Conservation (phyloP, 2,329 filamentous ascomycete genomes). For the Ceratocystis albifundus region DNA sequence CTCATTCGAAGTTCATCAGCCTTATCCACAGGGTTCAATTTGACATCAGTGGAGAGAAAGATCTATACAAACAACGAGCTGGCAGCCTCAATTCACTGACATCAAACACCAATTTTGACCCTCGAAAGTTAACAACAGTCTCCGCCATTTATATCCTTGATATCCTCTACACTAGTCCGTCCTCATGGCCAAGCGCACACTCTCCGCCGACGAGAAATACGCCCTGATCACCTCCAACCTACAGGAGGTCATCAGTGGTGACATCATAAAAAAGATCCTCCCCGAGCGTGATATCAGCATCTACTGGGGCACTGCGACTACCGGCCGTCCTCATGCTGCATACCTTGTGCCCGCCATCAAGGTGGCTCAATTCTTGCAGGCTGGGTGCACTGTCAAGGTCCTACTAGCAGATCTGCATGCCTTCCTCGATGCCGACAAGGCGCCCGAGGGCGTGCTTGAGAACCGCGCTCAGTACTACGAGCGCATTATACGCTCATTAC, state of each 20-base stretch:
- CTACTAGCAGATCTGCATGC: slow-evolving; percentile 66
- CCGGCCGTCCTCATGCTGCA: slow-evolving; percentile 76
- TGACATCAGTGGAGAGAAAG: neutral
- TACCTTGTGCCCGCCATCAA: slow-evolving; percentile 86
- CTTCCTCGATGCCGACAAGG: slow-evolving; percentile 74
- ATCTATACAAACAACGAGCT: neutral
- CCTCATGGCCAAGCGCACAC: slow-evolving; percentile 26
- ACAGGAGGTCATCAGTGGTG: slow-evolving; percentile 69
- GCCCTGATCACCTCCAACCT: slow-evolving; percentile 70
- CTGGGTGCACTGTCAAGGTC: slow-evolving; percentile 71
- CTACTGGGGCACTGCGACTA: slow-evolving; percentile 84
- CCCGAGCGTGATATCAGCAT: slow-evolving; percentile 62
- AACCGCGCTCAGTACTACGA: slow-evolving; percentile 76
- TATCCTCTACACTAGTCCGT: neutral
- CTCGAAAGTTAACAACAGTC: neutral
- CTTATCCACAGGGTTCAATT: neutral
- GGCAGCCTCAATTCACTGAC: neutral
- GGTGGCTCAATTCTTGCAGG: slow-evolving; percentile 74
- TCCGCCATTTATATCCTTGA: neutral
- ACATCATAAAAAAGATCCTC: slow-evolving; percentile 66
- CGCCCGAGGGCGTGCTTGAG: slow-evolving; percentile 76
- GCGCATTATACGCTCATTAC: slow-evolving; percentile 59
- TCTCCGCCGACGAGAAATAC: slow-evolving; percentile 50
- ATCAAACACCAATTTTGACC: neutral
- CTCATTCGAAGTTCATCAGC: neutral